Conservation (phyloP, 2,329 filamentous ascomycete species). For the Neurospora crassa region DNA sequence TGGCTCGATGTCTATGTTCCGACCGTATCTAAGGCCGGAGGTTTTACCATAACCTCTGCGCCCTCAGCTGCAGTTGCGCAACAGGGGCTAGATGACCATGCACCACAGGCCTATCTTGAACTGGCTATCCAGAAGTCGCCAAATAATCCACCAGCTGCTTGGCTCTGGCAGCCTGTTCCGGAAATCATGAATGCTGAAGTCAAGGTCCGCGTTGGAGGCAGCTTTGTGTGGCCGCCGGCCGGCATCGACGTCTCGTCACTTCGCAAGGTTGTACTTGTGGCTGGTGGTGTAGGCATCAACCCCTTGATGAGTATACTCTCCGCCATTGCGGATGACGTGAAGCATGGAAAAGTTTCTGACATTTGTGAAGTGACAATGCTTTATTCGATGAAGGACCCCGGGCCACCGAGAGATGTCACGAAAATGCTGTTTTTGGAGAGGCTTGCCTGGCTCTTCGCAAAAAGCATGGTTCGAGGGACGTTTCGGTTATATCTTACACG, state of each 20-base stretch:
- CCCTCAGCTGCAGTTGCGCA: conserved; percentile 41
- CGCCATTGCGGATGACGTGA: conserved; percentile 37
- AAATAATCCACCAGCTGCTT: conserved; percentile 62
- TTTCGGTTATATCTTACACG: conserved; percentile 40
- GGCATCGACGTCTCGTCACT: conserved; percentile 32
- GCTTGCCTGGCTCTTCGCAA: conserved; percentile 31
- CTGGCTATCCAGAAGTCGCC: conserved; percentile 68
- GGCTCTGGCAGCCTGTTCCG: conserved; percentile 54
- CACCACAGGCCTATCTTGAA: conserved; percentile 48
- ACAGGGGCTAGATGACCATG: conserved; percentile 1
- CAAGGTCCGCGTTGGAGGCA: conserved; percentile 65
- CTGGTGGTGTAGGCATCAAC: conserved; percentile 77
- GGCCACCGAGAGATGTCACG: conserved; percentile 16
- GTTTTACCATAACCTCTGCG: conserved; percentile 79
- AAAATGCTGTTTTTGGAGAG: conserved; percentile 43
- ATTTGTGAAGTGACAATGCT: conserved; percentile 45
- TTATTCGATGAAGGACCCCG: conserved; percentile 44
- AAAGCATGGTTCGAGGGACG: conserved; percentile 27
- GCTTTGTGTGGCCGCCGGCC: conserved; percentile 68
- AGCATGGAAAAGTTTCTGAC: conserved; percentile 1
- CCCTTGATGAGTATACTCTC: conserved; percentile 67
- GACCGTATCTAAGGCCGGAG: conserved; percentile 58
- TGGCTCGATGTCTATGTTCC: conserved; percentile 82
- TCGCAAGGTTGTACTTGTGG: conserved; percentile 60
- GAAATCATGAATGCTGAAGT: conserved; percentile 49